Evolutionary conservation across 371 early-diverging fungal genomes (phyloP).

Genomic region (Mucor indicus): DNA sequence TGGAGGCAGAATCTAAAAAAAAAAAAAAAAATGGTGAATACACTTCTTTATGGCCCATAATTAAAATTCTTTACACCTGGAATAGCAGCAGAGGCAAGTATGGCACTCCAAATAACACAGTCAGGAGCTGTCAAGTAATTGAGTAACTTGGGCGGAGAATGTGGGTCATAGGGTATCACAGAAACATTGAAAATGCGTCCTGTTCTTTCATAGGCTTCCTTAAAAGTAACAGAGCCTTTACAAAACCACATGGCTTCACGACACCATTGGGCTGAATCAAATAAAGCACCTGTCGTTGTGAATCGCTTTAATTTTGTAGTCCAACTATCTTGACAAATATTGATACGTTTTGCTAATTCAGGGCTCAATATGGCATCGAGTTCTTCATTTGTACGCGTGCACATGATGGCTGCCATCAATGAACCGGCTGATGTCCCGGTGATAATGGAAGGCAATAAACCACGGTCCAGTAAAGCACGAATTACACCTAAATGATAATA

Average conservation of each 20-base stretch:
- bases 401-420: constrained; percentile 74
- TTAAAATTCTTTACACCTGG: constrained; percentile 52
- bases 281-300: constrained; percentile 53
- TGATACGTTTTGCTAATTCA: constrained; percentile 55
- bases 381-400: constrained; percentile 80
- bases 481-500: constrained; percentile 79
- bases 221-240: constrained; percentile 84
- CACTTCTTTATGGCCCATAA: no score
- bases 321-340: constrained; percentile 59
- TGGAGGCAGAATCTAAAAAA: constrained; percentile 74
- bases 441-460: constrained; percentile 81
- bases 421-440: constrained; percentile 87
- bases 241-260: constrained; percentile 68
- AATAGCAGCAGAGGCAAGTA: constrained; percentile 50
- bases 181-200: constrained; percentile 87
- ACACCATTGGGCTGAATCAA: constrained; percentile 75
- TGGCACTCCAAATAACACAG: constrained; percentile 84
- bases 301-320: constrained; percentile 27
- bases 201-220: constrained; percentile 85
- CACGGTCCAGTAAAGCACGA: constrained; percentile 71
- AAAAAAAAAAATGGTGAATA: no score
- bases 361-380: constrained; percentile 65
- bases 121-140: constrained; percentile 91
- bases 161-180: constrained; percentile 75
- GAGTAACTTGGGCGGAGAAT: constrained; percentile 75